phyloP scores from a whole-genome alignment of 306 rosid species.

The Sicyos baderoa region DNA sequence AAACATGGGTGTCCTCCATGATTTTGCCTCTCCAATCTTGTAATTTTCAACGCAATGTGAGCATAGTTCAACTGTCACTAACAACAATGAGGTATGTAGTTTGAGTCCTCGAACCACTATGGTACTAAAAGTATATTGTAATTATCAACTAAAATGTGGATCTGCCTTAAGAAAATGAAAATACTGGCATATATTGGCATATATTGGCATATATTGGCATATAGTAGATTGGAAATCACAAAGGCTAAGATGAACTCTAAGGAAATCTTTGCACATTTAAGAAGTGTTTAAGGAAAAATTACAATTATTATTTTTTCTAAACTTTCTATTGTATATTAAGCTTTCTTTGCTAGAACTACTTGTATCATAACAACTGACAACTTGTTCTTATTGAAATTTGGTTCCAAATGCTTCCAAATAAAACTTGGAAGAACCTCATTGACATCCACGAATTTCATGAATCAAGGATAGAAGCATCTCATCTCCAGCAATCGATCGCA shows the following conservation, averaged over 20 bases:
- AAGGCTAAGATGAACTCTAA: slow-evolving; percentile 8
- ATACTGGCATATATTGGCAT: background rate
- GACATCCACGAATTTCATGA: slow-evolving; percentile 31
- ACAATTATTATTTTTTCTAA: slow-evolving; percentile 9
- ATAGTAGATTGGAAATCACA: background rate
- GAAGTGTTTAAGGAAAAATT: slow-evolving; percentile 1
- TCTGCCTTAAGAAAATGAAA: background rate
- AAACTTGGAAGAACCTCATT: slow-evolving; percentile 43
- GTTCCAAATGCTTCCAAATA: slow-evolving; percentile 17
- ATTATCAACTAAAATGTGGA: background rate
- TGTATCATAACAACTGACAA: slow-evolving; percentile 20
- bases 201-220: background rate
- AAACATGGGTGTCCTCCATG: background rate
- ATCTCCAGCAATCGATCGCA: slow-evolving; percentile 43
- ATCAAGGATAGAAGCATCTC: slow-evolving; percentile 32
- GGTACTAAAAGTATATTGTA: background rate
- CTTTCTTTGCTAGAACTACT: slow-evolving; percentile 28
- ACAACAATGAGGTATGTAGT: no score
- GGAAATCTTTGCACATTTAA: background rate
- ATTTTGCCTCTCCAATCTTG: background rate
- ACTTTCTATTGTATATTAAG: slow-evolving; percentile 21
- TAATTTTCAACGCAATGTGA: background rate
- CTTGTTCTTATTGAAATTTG: slow-evolving; percentile 24
- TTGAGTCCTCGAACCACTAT: no score
- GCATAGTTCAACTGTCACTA: no score